These are phyloP conservation scores for Rostrohypoxylon terebratum DNA, from an alignment of 495 filamentous ascomycete species.

Conservation along the genomic window DNA sequence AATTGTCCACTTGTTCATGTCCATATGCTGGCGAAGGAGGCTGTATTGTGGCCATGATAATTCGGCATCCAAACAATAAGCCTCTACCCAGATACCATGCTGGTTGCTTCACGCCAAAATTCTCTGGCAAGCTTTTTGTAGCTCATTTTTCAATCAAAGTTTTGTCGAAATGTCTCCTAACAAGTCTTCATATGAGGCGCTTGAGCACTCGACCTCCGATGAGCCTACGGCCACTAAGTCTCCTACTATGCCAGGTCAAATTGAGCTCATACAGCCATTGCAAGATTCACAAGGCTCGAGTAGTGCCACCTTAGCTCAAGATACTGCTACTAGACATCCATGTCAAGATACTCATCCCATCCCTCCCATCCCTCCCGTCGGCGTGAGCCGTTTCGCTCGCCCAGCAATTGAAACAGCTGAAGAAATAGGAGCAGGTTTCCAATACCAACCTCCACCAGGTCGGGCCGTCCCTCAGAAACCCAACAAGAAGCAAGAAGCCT, in stretches of 20 bases:
- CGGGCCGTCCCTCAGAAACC: not conserved
- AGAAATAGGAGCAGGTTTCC: constrained; percentile 35
- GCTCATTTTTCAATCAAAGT: not conserved
- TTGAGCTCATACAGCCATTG: constrained; percentile 5
- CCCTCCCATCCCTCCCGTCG: not conserved
- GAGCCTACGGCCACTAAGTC: not conserved
- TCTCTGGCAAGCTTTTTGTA: not conserved
- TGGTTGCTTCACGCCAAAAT: not conserved
- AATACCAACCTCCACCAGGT: constrained; percentile 28
- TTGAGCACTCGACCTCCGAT: not conserved
- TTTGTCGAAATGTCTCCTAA: constrained; percentile 9
- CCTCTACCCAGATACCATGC: not conserved
- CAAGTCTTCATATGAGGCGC: not conserved
- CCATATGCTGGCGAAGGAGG: not conserved
- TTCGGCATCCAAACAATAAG: not conserved
- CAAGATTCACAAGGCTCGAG: constrained; percentile 28
- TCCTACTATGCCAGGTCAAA: constrained; percentile 7
- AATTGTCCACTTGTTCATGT: too few relatives aligned
- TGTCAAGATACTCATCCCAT: not conserved
- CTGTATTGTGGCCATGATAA: not conserved
- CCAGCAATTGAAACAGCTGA: constrained; percentile 36
- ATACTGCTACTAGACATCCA: not conserved
- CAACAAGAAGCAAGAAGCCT: not conserved
- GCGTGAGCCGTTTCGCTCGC: constrained; percentile 17
- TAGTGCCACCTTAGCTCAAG: not conserved